Evolutionary conservation across 768 basidiomycete genomes (phyloP).

Genomic region (Suillus variegatus): DNA sequence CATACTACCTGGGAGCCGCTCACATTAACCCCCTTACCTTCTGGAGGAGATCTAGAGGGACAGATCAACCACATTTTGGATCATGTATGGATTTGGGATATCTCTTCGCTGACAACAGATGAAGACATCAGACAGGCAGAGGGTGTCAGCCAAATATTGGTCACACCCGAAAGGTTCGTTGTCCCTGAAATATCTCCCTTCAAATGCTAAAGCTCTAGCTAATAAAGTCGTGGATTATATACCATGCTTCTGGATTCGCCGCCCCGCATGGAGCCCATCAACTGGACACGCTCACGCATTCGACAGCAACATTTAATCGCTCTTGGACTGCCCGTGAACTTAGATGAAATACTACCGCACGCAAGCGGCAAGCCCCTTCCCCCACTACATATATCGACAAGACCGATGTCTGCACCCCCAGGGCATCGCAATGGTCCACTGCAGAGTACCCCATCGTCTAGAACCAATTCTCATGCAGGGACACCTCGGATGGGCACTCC

Average conservation of each 20-base stretch:
- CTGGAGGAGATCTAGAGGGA: slow-evolving; percentile 52
- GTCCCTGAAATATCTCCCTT: slow-evolving; percentile 20
- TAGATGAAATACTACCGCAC: slow-evolving; percentile 86
- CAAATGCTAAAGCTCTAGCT: slow-evolving; percentile 17
- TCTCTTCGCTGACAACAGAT: slow-evolving; percentile 57
- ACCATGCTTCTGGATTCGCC: slow-evolving; percentile 69
- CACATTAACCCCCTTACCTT: slow-evolving; percentile 63
- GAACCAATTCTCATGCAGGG: slow-evolving; percentile 55
- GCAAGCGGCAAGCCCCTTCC: slow-evolving; percentile 69
- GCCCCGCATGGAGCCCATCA: slow-evolving; percentile 80
- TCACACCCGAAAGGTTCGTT: slow-evolving; percentile 70
- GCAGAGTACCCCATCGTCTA: slow-evolving; percentile 31
- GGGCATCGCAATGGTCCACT: slow-evolving; percentile 45
- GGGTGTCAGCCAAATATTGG: slow-evolving; percentile 78
- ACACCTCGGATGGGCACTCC: slow-evolving; percentile 45
- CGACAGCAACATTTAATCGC: slow-evolving; percentile 88
- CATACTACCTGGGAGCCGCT: slow-evolving; percentile 60
- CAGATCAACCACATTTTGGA: slow-evolving; percentile 67
- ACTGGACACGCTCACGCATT: slow-evolving; percentile 92
- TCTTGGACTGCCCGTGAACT: slow-evolving; percentile 91
- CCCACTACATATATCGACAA: slow-evolving; percentile 77
- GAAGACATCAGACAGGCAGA: slow-evolving; percentile 79
- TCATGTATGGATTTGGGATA: slow-evolving; percentile 63
- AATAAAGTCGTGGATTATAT: slow-evolving; percentile 74
- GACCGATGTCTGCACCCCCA: slow-evolving; percentile 81